Evolutionary conservation across 2,329 filamentous ascomycete species (phyloP).

Genomic region (Trichoderma koningiopsis): DNA sequence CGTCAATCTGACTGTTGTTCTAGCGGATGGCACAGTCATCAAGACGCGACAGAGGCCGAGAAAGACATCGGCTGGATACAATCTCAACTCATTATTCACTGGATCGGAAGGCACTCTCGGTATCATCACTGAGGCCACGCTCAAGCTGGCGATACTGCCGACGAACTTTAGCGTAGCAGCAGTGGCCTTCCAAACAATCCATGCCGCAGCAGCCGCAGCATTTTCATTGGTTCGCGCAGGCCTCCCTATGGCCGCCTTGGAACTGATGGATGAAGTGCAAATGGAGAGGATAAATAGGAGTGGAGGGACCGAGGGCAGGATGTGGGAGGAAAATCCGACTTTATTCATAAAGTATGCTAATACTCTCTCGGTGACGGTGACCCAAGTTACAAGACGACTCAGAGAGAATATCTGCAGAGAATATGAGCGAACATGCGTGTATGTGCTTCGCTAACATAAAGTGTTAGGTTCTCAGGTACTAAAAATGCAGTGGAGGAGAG

Average conservation of each 20-base stretch:
- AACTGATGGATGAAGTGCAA: conserved; percentile 65
- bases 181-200: conserved; percentile 60
- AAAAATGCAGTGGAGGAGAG: conserved; percentile 61
- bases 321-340: conserved; percentile 70
- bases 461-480: conserved; percentile 62
- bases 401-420: not conserved
- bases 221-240: conserved; percentile 65
- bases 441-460: not conserved
- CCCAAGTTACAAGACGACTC: not conserved
- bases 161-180: conserved; percentile 66
- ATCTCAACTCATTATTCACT: conserved; percentile 68
- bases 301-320: conserved; percentile 58
- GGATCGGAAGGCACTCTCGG: conserved; percentile 73
- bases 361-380: not conserved
- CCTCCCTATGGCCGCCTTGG: conserved; percentile 66
- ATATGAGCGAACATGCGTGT: not conserved
- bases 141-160: conserved; percentile 68
- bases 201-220: conserved; percentile 64
- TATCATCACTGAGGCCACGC: conserved; percentile 68
- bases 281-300: conserved; percentile 68
- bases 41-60: conserved; percentile 68
- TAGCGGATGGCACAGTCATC: conserved; percentile 66
- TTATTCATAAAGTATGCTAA: conserved; percentile 65
- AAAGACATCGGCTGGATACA: conserved; percentile 73
- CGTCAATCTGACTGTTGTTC: conserved; percentile 69